Percentiles rank a stretch among this genome's conserved stretches.
phyloP scores from a whole-genome alignment of 257 asterid species.

The Eustoma russellianum region DNA sequence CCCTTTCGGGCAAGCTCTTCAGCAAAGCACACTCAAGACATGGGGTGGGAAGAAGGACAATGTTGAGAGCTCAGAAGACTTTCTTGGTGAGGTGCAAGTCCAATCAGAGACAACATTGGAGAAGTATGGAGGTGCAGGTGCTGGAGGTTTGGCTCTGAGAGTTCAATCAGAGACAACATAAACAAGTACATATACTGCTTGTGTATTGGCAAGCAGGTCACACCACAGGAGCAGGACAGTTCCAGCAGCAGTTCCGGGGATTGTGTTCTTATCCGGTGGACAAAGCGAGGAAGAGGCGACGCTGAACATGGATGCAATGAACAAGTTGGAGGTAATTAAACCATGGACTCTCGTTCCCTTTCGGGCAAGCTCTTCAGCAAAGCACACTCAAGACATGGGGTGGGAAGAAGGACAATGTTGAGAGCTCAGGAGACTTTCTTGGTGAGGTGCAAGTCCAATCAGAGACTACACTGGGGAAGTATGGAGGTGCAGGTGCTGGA shows the following conservation, averaged over 20 bases:
- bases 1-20: slow-evolving; percentile 78
- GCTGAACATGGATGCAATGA: slow-evolving; percentile 59
- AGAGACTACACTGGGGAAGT: slow-evolving; percentile 64
- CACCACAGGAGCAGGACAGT: slow-evolving; percentile 67
- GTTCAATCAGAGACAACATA: no score
- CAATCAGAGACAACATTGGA: slow-evolving; percentile 70
- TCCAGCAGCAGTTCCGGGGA: slow-evolving; percentile 86
- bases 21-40: slow-evolving; percentile 67
- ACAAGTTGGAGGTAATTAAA: slow-evolving; percentile 52
- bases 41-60: slow-evolving; percentile 78
- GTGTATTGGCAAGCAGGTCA: slow-evolving; percentile 27
- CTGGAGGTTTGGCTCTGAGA: slow-evolving; percentile 47
- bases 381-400: slow-evolving; percentile 77
- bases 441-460: slow-evolving; percentile 73
- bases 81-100: slow-evolving; percentile 71
- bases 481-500: slow-evolving; percentile 45
- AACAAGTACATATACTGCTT: not conserved
- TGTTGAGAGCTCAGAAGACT: slow-evolving; percentile 55
- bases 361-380: slow-evolving; percentile 76
- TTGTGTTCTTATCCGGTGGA: slow-evolving; percentile 83
- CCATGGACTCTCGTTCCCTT: slow-evolving; percentile 82
- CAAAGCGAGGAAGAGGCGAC: slow-evolving; percentile 91
- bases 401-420: slow-evolving; percentile 69
- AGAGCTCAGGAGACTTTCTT: slow-evolving; percentile 55
- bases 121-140: slow-evolving; percentile 49